These are phyloP conservation scores for Fusarium ramigenum DNA, from an alignment of 2,329 filamentous ascomycete species.

Conservation along the genomic window DNA sequence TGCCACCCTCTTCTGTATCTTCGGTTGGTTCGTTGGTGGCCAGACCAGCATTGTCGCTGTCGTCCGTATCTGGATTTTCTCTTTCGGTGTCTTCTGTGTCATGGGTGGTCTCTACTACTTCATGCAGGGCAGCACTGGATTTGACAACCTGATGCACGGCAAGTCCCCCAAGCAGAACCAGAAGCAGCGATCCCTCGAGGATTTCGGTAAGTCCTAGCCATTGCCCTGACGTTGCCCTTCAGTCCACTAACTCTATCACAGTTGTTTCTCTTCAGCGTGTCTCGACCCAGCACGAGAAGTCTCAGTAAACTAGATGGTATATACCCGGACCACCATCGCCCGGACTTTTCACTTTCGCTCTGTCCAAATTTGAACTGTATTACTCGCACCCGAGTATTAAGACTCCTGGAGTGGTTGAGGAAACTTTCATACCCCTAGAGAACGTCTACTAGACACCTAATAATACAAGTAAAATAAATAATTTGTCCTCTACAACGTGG, in stretches of 20 bases:
- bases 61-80: slow-evolving; percentile 91
- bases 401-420: slow-evolving; percentile 48
- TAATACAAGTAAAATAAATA: slow-evolving; percentile 55
- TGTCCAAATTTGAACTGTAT: slow-evolving; percentile 54
- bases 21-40: slow-evolving; percentile 79
- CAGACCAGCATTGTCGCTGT: slow-evolving; percentile 83
- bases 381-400: slow-evolving; percentile 49
- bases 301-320: slow-evolving; percentile 64
- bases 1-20: slow-evolving; percentile 86
- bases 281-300: slow-evolving; percentile 92
- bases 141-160: slow-evolving; percentile 94
- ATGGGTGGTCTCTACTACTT: slow-evolving; percentile 80
- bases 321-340: slow-evolving; percentile 51
- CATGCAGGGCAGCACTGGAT: slow-evolving; percentile 80
- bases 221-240: neutral
- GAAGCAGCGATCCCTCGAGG: slow-evolving; percentile 86
- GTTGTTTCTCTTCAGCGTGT: slow-evolving; percentile 91
- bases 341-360: slow-evolving; percentile 52
- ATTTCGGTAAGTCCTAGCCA: slow-evolving; percentile 77
- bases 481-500: neutral
- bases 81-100: slow-evolving; percentile 87
- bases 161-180: slow-evolving; percentile 83
- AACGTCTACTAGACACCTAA: slow-evolving; percentile 54
- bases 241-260: slow-evolving; percentile 63
- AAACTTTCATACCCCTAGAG: slow-evolving; percentile 52